phyloP scores from a whole-genome alignment of 495 filamentous ascomycete genomes.

The Thermochaetoides thermophila region DNA sequence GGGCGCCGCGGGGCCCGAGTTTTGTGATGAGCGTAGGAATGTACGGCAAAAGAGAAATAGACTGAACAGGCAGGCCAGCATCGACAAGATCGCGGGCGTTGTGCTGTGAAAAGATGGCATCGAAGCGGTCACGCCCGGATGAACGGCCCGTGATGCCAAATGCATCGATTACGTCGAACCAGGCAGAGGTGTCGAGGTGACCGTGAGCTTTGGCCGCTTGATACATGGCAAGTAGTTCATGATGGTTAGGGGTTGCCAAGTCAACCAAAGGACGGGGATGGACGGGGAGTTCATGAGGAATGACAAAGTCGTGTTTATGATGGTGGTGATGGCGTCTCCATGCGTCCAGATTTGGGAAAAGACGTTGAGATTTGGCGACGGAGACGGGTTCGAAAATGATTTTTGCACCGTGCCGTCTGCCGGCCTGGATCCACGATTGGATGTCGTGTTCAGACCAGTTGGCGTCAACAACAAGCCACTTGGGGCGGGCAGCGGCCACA shows the following conservation, averaged over 20 bases:
- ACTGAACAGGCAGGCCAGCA: constrained; percentile 66
- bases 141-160: constrained; percentile 48
- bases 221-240: constrained; percentile 70
- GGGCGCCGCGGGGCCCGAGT: constrained; percentile 61
- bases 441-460: constrained; percentile 60
- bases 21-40: constrained; percentile 76
- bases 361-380: constrained; percentile 50
- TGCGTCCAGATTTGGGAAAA: constrained; percentile 37
- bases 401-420: constrained; percentile 32
- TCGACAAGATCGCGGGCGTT: constrained; percentile 65
- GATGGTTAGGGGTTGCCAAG: constrained; percentile 66
- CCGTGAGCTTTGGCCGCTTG: constrained; percentile 42
- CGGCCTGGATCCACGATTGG: constrained; percentile 45
- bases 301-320: too few species aligned
- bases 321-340: too few species aligned
- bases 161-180: constrained; percentile 68
- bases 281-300: constrained; percentile 26
- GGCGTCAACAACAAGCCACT: constrained; percentile 66
- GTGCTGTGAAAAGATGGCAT: constrained; percentile 40
- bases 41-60: constrained; percentile 70
- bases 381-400: constrained; percentile 93
- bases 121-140: constrained; percentile 47
- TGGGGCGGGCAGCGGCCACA: constrained; percentile 40
- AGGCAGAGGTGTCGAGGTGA: constrained; percentile 51
- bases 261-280: constrained; percentile 50